phyloP scores from a whole-genome alignment of 176 grass and related monocot species.

The Melocanna baccifera region DNA sequence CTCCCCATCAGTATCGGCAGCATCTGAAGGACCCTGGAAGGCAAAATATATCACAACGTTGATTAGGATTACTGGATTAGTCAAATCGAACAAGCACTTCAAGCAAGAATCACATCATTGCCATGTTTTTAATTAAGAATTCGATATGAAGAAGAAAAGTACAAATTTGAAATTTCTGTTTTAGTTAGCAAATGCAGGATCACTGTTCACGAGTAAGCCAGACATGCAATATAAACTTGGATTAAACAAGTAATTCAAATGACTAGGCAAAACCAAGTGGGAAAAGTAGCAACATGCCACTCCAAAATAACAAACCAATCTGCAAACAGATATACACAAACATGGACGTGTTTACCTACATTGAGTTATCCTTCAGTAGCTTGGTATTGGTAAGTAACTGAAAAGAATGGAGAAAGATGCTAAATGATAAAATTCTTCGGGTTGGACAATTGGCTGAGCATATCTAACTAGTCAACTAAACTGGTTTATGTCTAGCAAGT shows the following conservation, averaged over 20 bases:
- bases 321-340: neutral
- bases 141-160: neutral
- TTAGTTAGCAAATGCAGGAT: neutral
- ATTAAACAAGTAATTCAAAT: neutral
- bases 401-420: neutral
- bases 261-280: neutral
- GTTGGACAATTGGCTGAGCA: neutral
- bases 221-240: neutral
- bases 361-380: neutral
- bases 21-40: conserved; percentile 66
- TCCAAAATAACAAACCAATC: neutral
- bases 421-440: neutral
- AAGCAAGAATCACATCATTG: neutral
- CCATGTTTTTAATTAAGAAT: neutral
- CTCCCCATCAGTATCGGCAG: conserved; percentile 46
- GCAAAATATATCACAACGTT: neutral
- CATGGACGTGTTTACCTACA: neutral
- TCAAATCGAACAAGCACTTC: neutral
- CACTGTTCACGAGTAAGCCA: neutral
- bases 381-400: neutral
- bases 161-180: neutral
- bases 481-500: neutral
- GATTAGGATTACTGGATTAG: neutral
- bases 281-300: neutral
- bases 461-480: conserved; percentile 4